phyloP scores from a whole-genome alignment of 768 basidiomycete species.

The Agrocybe pediades region DNA sequence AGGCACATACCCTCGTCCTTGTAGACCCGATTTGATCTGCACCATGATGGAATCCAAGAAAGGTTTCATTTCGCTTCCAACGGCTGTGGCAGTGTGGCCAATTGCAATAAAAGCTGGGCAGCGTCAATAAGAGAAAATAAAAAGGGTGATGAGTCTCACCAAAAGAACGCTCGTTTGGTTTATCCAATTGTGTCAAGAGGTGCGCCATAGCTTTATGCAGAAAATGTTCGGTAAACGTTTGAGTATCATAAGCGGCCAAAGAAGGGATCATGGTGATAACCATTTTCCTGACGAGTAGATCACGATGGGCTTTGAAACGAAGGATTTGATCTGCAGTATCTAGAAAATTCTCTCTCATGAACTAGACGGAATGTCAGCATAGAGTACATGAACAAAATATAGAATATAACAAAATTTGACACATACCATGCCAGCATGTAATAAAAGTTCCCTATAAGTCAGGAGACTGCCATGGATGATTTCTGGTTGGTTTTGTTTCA shows the following conservation, averaged over 20 bases:
- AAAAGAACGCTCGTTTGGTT: slow-evolving; percentile 84
- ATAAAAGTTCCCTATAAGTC: slow-evolving; percentile 86
- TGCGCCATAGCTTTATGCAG: slow-evolving; percentile 94
- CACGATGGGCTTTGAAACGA: slow-evolving; percentile 84
- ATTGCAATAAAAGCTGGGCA: slow-evolving; percentile 89
- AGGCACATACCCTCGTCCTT: slow-evolving; percentile 71
- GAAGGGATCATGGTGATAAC: slow-evolving; percentile 96
- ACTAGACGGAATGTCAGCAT: slow-evolving; percentile 42
- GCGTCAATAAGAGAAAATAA: slow-evolving; percentile 10
- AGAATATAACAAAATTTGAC: neutral
- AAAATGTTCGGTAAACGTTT: slow-evolving; percentile 88
- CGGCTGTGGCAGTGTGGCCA: slow-evolving; percentile 90
- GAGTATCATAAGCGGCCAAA: slow-evolving; percentile 91
- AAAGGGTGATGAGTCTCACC: slow-evolving; percentile 48
- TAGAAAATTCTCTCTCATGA: slow-evolving; percentile 85
- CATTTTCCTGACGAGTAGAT: slow-evolving; percentile 86
- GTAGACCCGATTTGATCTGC: slow-evolving; percentile 88
- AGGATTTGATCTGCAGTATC: slow-evolving; percentile 90
- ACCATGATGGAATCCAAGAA: slow-evolving; percentile 91
- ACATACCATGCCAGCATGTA: slow-evolving; percentile 93
- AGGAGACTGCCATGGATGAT: slow-evolving; percentile 91
- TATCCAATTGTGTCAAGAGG: slow-evolving; percentile 84
- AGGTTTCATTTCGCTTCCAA: slow-evolving; percentile 93
- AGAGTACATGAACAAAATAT: too few species aligned
- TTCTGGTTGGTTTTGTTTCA: slow-evolving; percentile 82